Percentiles rank a stretch among this genome's conserved stretches.
These are phyloP conservation scores for Phytophthora nicotianae DNA, from an alignment of 352 stramenopile species.

Conservation along the genomic window DNA sequence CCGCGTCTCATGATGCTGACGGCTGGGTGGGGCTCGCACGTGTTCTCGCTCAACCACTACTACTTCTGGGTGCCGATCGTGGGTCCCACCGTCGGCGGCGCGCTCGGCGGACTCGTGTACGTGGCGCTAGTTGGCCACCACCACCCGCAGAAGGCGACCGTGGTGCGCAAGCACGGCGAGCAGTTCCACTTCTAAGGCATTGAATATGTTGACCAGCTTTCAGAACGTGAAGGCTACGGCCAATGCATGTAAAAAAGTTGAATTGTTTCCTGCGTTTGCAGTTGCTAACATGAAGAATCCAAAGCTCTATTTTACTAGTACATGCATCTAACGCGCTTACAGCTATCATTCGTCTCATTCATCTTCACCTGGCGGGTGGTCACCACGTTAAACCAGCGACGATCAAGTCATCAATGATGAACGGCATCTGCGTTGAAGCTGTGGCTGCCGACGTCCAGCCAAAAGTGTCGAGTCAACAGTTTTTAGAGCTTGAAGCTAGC, in stretches of 20 bases:
- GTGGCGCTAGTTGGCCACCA: conserved; percentile 50
- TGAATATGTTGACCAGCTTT: conserved; percentile 3
- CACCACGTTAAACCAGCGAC: conserved; percentile 21
- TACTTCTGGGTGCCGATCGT: conserved; percentile 70
- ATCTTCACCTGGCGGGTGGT: background rate
- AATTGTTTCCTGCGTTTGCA: conserved; percentile 28
- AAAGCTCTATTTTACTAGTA: conserved; percentile 12
- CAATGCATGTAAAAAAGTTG: conserved; percentile 29
- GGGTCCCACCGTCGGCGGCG: conserved; percentile 43
- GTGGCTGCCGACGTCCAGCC: conserved; percentile 12
- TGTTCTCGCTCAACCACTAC: conserved; percentile 49
- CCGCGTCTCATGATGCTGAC: conserved; percentile 49
- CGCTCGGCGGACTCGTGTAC: conserved; percentile 47
- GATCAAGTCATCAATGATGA: conserved; percentile 16
- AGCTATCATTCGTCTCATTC: background rate
- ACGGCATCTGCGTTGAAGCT: conserved; percentile 18
- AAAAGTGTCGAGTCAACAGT: conserved; percentile 34
- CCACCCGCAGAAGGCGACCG: conserved; percentile 42
- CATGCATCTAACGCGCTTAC: background rate
- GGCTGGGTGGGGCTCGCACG: conserved; percentile 48
- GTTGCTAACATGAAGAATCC: conserved; percentile 28
- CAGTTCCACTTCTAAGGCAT: conserved; percentile 38
- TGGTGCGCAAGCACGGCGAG: conserved; percentile 27
- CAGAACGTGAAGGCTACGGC: background rate
- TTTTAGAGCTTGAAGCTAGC: conserved; percentile 17